Percentiles rank a stretch among this genome's conserved stretches.
Evolutionary conservation across 2,329 filamentous ascomycete species (phyloP).

Genomic region (Colletotrichum truncatum): DNA sequence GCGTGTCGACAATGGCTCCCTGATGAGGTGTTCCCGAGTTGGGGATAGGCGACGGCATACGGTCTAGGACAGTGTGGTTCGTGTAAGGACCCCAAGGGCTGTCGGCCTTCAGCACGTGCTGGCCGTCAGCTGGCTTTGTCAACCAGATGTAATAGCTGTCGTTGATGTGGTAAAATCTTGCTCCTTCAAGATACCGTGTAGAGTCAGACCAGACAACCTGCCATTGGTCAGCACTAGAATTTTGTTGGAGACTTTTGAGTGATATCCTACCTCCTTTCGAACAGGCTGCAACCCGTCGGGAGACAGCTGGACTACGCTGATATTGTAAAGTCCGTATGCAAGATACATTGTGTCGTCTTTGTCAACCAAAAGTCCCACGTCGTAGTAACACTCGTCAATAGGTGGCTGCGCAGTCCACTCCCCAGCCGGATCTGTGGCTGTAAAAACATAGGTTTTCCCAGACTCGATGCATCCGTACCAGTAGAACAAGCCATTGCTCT

Average conservation of each 20-base stretch:
- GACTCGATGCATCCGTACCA: constrained; percentile 32
- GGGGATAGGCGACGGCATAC: constrained; percentile 37
- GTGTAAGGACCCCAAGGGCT: constrained; percentile 61
- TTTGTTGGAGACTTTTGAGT: too few relatives aligned
- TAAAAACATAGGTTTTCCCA: constrained; percentile 32
- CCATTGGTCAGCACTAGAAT: accelerated
- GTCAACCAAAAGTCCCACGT: constrained; percentile 43
- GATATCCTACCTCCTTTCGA: background rate
- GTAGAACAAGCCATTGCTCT: constrained; percentile 31
- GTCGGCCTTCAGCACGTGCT: constrained; percentile 56
- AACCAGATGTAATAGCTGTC: constrained; percentile 61
- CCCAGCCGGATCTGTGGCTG: constrained; percentile 15
- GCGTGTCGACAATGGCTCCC: constrained; percentile 62
- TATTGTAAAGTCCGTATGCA: constrained; percentile 47
- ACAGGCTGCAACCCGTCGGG: constrained; percentile 13
- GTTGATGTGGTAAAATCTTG: constrained; percentile 63
- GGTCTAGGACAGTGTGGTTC: constrained; percentile 48
- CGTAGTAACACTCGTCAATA: constrained; percentile 31
- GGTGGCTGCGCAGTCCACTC: constrained; percentile 18
- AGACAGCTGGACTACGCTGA: constrained; percentile 19
- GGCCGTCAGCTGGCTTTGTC: constrained; percentile 51
- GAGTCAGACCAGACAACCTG: constrained; percentile 14
- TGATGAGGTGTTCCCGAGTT: constrained; percentile 60
- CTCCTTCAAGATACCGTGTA: constrained; percentile 51
- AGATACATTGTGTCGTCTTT: constrained; percentile 51